Evolutionary conservation across 2,329 filamentous ascomycete genomes (phyloP), one percentile per base, ranked within the genome.

Genomic region (Paraconiothyrium brasiliense): DNA sequence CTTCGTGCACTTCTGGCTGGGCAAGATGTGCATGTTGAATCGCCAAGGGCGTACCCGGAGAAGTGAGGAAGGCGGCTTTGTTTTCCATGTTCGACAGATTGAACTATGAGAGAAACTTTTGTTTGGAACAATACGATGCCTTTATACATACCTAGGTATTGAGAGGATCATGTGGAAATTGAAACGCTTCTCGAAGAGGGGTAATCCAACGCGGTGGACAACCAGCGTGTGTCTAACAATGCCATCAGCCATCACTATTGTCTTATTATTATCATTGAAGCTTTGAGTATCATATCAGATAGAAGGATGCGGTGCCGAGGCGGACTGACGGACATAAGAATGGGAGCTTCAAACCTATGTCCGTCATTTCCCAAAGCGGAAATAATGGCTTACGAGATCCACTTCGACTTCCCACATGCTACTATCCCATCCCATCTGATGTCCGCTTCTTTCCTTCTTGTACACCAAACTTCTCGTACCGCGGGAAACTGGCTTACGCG

Each of bases 11-110:
- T 10, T 55, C 60, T 3, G 68, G 69, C 4, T 51, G 35, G 0
- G 65, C 59, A 32, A 71, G 49, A 2, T 65, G 63, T 7, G 67
- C 65, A 27, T 67, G 49, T 16, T 76, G 69, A 41, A 82, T 71
- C 9, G 69, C 57, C 59, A 78, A 44, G 3, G 43, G 47, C 16
- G 59, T 30, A 5, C 46, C 50, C 5, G 49, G 34, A 39, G 56
- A 24, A 11, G 4, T 20, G 9, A 67, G 50, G 27, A 59, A 67
- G 16, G 61, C 63, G 37, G 65, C 65, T 62, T 61, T 60, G 52
- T 67, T 67, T 27, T 56, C 46, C 59, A 66, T 66, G n/a, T 22
- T 61, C 27, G 16, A 13, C 14, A n/a, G 4, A 24, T 14, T 50
- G 20, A 3, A 16, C 20, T 9, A 14, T 2, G 24, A 2, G 30